These are phyloP conservation scores for Fusarium napiforme DNA, from an alignment of 2,329 filamentous ascomycete genomes.

Conservation along the genomic window DNA sequence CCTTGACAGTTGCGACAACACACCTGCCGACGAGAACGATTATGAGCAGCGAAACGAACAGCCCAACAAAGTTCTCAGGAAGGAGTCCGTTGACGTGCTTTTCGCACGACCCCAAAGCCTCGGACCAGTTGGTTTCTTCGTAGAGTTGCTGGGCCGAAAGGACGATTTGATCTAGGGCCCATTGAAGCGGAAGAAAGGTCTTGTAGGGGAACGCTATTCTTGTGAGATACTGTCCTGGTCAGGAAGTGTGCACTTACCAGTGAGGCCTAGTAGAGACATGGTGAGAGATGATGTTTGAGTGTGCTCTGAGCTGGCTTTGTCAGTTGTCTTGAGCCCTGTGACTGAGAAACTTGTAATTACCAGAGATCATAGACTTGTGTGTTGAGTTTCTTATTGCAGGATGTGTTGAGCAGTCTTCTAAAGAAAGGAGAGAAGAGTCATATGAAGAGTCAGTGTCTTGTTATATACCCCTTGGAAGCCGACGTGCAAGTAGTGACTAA, in stretches of 20 bases:
- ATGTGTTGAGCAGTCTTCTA: rapidly evolving
- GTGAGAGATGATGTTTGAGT: background rate
- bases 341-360: background rate
- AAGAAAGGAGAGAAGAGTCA: background rate
- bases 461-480: background rate
- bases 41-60: background rate
- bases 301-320: background rate
- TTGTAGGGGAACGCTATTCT: background rate
- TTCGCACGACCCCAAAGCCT: background rate
- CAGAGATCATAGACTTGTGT: background rate
- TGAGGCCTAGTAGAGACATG: background rate
- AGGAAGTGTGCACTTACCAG: background rate
- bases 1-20: background rate
- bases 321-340: background rate
- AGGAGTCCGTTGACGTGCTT: background rate
- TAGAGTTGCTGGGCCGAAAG: background rate
- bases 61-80: background rate
- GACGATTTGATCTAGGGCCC: background rate
- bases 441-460: background rate
- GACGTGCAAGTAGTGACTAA: background rate
- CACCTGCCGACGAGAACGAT: background rate
- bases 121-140: background rate
- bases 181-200: background rate
- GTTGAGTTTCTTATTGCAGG: background rate
- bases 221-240: background rate